Percentiles rank a stretch among this genome's conserved stretches.
Conservation (phyloP, 2,329 filamentous ascomycete species). For the Xylariaceae sp. region DNA sequence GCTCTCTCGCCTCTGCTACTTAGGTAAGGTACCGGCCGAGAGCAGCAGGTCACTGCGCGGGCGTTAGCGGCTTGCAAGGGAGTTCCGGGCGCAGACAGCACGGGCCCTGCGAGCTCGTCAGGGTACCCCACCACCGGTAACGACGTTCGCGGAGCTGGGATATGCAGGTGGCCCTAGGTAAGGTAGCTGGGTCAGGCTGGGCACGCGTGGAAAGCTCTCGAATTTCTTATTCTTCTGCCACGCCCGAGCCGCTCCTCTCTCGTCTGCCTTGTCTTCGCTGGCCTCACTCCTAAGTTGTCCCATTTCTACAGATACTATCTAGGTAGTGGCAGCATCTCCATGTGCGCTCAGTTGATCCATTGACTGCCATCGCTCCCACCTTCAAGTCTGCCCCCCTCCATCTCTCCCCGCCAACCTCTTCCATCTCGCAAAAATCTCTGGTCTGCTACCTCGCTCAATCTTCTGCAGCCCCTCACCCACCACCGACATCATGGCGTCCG, state of each 20-base stretch:
- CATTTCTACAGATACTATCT: neutral
- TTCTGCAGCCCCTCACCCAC: neutral
- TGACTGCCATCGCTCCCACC: neutral
- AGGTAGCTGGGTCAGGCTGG: no score
- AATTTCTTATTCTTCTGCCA: slow-evolving; percentile 18
- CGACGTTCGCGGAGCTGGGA: no score
- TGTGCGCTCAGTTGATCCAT: neutral
- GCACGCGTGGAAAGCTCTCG: slow-evolving; percentile 23
- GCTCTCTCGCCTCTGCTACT: no score
- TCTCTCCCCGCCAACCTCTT: no score
- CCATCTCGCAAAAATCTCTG: neutral
- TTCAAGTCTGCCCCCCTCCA: no score
- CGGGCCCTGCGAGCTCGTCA: no score
- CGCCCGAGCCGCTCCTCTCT: slow-evolving; percentile 9
- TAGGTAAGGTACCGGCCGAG: no score
- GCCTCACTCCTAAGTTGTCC: neutral
- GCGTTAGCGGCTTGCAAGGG: no score
- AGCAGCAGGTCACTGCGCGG: no score
- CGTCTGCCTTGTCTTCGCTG: neutral
- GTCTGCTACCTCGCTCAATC: neutral
- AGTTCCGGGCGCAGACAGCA: no score
- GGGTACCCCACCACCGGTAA: neutral
- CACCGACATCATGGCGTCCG: slow-evolving; percentile 48
- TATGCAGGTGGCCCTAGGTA: no score
- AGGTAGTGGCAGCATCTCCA: no score